These are phyloP conservation scores for Stipa capillata DNA, from an alignment of 176 grass and related monocot species.

Conservation along the genomic window DNA sequence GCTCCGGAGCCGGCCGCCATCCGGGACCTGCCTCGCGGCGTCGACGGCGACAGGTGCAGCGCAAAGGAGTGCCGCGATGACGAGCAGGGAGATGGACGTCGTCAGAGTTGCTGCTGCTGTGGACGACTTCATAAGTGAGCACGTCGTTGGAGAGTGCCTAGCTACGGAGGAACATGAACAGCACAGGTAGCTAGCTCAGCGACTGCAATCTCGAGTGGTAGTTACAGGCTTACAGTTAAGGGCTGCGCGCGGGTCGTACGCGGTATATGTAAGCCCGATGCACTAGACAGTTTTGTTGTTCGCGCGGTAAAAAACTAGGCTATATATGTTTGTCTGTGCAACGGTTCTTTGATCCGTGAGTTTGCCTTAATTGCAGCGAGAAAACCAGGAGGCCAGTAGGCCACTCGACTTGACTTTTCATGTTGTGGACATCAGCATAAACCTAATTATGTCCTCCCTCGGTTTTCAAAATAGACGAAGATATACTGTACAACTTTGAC, in stretches of 20 bases:
- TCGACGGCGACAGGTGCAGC: neutral
- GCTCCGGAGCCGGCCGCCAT: neutral
- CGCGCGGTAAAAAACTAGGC: neutral
- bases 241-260: neutral
- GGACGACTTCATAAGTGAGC: conserved; percentile 15
- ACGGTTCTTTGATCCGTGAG: conserved; percentile 19
- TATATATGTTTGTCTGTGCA: conserved; percentile 11
- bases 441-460: too few relatives aligned
- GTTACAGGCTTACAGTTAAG: neutral
- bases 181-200: neutral
- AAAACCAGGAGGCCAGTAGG: neutral
- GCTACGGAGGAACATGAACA: neutral
- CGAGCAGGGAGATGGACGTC: neutral
- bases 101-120: neutral
- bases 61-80: conserved; percentile 5
- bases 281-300: neutral
- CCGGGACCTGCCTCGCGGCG: neutral
- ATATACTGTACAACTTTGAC: too few relatives aligned
- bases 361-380: neutral
- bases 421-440: conserved; percentile 1
- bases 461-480: too few relatives aligned
- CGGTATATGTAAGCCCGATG: neutral
- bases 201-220: neutral
- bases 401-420: conserved; percentile 4
- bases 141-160: neutral